Evolutionary conservation across 78 protist species (phyloP).

Genomic region (Chrysochromulina tobinii): DNA sequence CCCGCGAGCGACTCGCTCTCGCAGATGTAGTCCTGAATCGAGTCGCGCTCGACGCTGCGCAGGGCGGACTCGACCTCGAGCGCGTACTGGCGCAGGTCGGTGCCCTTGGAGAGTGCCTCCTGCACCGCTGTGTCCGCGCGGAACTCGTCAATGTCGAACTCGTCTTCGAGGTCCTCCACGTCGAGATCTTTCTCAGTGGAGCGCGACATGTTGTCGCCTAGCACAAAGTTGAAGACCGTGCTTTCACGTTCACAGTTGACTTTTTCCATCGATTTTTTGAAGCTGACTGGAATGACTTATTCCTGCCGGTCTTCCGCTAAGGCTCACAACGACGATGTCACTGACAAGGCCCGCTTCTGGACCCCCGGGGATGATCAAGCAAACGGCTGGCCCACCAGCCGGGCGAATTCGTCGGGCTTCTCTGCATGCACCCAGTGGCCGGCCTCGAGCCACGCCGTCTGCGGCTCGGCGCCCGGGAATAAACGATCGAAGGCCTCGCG

Average conservation of each 20-base stretch:
- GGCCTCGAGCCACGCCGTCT: neutral
- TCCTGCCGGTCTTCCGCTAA: too few relatives aligned
- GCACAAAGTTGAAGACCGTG: too few relatives aligned
- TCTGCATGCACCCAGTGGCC: neutral
- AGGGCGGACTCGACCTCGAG: slow-evolving; percentile 7
- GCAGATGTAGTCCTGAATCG: slow-evolving; percentile 40
- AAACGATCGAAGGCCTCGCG: neutral
- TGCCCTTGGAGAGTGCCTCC: slow-evolving; percentile 28
- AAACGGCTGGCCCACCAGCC: neutral
- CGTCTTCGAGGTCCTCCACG: neutral
- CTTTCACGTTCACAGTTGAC: too few relatives aligned
- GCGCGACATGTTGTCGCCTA: too few relatives aligned
- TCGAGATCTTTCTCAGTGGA: neutral
- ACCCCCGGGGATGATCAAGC: too few relatives aligned
- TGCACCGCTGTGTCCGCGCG: slow-evolving; percentile 14
- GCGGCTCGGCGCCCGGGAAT: neutral
- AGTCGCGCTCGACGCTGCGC: neutral
- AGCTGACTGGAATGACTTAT: too few relatives aligned
- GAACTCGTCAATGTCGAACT: neutral
- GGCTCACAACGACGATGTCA: too few relatives aligned
- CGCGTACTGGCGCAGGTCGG: slow-evolving; percentile 35
- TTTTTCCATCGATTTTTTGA: too few relatives aligned
- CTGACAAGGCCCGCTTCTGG: too few relatives aligned
- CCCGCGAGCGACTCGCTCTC: slow-evolving; percentile 27
- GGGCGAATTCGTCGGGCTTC: neutral